A percentile compares a stretch with the other conserved stretches of the same genome.
These are phyloP conservation scores for Phytophthora aleatoria DNA, from an alignment of 352 stramenopile species.

Conservation along the genomic window DNA sequence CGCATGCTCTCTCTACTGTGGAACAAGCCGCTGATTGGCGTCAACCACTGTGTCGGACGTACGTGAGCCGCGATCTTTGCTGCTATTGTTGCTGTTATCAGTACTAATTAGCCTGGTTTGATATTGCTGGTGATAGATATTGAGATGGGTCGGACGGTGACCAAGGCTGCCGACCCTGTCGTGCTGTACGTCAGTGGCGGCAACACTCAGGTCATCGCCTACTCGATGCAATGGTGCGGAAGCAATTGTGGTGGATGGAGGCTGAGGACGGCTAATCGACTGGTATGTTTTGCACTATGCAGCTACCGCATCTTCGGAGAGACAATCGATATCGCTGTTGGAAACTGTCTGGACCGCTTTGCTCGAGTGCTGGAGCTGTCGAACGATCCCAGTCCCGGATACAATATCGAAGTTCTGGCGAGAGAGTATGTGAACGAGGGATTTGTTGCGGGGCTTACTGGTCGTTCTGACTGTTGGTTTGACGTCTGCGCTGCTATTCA, in stretches of 20 bases:
- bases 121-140: constrained; percentile 86
- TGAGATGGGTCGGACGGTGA: constrained; percentile 99
- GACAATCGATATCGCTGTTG: constrained; percentile 99
- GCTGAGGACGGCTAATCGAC: not conserved
- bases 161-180: constrained; percentile 94
- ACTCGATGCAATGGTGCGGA: constrained; percentile 81
- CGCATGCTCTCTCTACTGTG: constrained; percentile 95
- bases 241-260: constrained; percentile 1
- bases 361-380: constrained; percentile 95
- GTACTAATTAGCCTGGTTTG: constrained; percentile 1
- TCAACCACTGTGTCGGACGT: constrained; percentile 99
- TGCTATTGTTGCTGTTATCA: not conserved
- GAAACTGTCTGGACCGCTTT: constrained; percentile 99
- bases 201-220: constrained; percentile 98
- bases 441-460: not conserved
- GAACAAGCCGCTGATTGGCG: constrained; percentile 95
- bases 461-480: not conserved
- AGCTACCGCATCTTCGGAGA: constrained; percentile 99
- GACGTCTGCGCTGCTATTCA: constrained; percentile 22
- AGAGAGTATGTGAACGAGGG: constrained; percentile 73
- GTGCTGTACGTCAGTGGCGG: constrained; percentile 99
- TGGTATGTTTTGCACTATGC: constrained; percentile 11
- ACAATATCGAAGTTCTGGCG: constrained; percentile 99
- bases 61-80: constrained; percentile 23
- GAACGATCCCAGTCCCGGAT: constrained; percentile 98